Evolutionary conservation across 2,329 filamentous ascomycete species (phyloP), one percentile per base, ranked within the genome.

Genomic region (Hypoxylon sp.): DNA sequence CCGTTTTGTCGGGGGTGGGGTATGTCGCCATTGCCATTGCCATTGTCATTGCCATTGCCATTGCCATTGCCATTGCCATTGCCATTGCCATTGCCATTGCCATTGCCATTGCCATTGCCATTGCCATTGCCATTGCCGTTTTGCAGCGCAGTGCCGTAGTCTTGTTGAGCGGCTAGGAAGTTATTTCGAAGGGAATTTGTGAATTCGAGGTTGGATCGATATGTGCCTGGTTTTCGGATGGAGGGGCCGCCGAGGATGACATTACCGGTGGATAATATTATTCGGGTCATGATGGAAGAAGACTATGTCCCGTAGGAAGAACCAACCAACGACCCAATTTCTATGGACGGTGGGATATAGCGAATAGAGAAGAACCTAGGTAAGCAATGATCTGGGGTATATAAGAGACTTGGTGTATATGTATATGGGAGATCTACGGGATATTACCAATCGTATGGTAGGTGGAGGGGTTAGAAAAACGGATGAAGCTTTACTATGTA

Each of bases 181-280:
- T 94, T 97, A 74, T 89, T 88, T 71, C 92, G 91, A 17, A 99
- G 86, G 2, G 93, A 92, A 73, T 93, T 94, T 68, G 93, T 91
- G 71, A 99, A 87, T 79, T 99, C 95, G 71, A 94, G 89, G 76
- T 98, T 98, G 56, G 94, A 97, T 76, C 94, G 93, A 75, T 89
- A 89, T 68, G 87, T 87, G 63, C 89, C 85, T 15, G 90, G 88
- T 73, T 91, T 92, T 66, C 92, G 89, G 77, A 97, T 90, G 50
- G 93, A 92, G 59, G 91, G 91, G 59, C 92, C 91, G 67, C 88
- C 89, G 72, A 90, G 90, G 85, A 97, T 92, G 76, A 97, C 91
- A 82, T 97, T 97, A 39, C 72, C 72, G 19, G 72, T 74, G 19
- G 72, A 74, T 60, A 74, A 56, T 48, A 73, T 67, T 70, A 74